Percentiles rank a stretch among this genome's conserved stretches.
Evolutionary conservation across 2,329 filamentous ascomycete species (phyloP).

Genomic region (Chaetomium olivaceum): DNA sequence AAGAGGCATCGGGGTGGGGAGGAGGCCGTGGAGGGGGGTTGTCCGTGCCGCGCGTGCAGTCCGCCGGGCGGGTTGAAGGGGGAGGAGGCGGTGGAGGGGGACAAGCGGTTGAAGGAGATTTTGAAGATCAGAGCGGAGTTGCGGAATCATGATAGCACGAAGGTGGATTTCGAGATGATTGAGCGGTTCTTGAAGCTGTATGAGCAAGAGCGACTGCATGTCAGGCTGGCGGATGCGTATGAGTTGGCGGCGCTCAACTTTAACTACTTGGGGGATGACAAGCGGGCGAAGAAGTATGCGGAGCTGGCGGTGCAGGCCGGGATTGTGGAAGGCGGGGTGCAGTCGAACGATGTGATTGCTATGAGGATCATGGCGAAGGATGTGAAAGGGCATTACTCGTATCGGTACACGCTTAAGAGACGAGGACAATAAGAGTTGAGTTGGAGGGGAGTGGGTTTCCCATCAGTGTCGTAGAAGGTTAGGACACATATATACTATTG

Average conservation of each 20-base stretch:
- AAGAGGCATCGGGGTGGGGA: conserved; percentile 25
- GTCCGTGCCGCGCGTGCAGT: conserved; percentile 41
- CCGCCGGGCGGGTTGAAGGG: conserved; percentile 8
- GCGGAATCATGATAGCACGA: conserved; percentile 32
- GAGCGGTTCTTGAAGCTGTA: conserved; percentile 39
- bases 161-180: conserved; percentile 35
- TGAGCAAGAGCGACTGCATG: conserved; percentile 40
- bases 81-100: conserved; percentile 29
- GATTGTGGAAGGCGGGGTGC: conserved; percentile 42
- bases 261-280: conserved; percentile 40
- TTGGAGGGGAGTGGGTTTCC: background rate
- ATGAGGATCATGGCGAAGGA: conserved; percentile 40
- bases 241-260: conserved; percentile 45
- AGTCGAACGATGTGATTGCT: conserved; percentile 38
- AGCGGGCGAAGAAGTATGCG: conserved; percentile 40
- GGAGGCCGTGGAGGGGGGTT: conserved; percentile 36
- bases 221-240: conserved; percentile 43
- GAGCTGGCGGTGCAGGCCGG: conserved; percentile 40
- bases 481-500: too few relatives aligned
- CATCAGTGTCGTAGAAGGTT: background rate
- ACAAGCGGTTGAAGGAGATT: conserved; percentile 37
- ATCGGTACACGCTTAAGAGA: conserved; percentile 30
- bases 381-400: conserved; percentile 38
- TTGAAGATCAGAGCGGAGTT: conserved; percentile 34
- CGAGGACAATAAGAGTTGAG: conserved; percentile 9